Evolutionary conservation across 2,329 filamentous ascomycete species (phyloP), one percentile per base, ranked within the genome.

Genomic region (Chaetomiaceae sp.): DNA sequence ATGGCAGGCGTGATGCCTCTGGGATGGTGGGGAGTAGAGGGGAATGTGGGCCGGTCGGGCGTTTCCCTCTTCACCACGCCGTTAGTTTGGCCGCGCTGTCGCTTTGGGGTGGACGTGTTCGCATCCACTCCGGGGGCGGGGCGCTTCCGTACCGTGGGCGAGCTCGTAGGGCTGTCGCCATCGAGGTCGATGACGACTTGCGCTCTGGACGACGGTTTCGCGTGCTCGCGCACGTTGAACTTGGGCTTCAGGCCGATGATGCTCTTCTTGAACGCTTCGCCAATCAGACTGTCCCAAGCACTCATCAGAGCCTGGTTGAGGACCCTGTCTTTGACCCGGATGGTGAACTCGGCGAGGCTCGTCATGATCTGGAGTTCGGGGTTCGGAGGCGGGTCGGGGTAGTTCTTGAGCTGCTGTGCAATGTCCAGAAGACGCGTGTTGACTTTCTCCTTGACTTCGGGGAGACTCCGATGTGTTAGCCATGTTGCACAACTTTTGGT

Each of bases 311-410:
- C 66, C 4, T 74, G 72, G 36, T 77, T 76, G 19, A 78, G 72
- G 6, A 88, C 69, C 1, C 83, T 72, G 0, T 72, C 69, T 4
- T 77, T 73, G 1, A 89, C 74, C 0, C 73, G 64, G 0, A 73
- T 69, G 0, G 80, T 77, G 56, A 92, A 84, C 0, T 71, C 71
- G 12, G 74, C 72, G 0, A 92, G 66, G 11, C 82, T 80, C 2
- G 78, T 77, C 19, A 78, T 77, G 0, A 95, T 77, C 9, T 84
- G 81, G 0, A 84, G 73, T n/a, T 84, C 78, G 0, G 90, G 80
- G 39, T 90, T 88, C 0, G 73, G 69, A 0, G 87, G 85, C 0
- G 88, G 78, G 34, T 89, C 85, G 0, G 88, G 88, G 0, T 91
- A 76, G 0, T 69, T 70, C 0, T 66, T 59, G 0, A 95, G 74